These are phyloP conservation scores for Entonaema liquescens DNA, from an alignment of 495 filamentous ascomycete genomes.

Conservation along the genomic window DNA sequence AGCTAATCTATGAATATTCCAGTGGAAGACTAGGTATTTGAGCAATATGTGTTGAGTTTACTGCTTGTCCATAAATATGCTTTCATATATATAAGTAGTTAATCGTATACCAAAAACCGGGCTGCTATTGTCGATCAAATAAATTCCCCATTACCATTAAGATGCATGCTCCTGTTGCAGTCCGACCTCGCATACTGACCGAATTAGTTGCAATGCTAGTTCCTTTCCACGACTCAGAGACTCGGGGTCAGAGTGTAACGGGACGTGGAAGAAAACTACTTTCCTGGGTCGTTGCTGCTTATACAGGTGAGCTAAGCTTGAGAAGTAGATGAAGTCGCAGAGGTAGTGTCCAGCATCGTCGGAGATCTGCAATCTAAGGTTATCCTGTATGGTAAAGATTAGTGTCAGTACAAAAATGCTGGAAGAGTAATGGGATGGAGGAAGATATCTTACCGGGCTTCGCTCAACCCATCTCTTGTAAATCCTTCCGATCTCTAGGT, in stretches of 20 bases:
- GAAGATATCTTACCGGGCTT: constrained; percentile 46
- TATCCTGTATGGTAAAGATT: constrained; percentile 33
- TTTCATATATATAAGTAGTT: background rate
- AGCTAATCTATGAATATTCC: too few species aligned
- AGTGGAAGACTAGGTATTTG: too few species aligned
- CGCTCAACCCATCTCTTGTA: constrained; percentile 62
- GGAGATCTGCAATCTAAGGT: constrained; percentile 68
- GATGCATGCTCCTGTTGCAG: constrained; percentile 21
- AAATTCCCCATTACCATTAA: background rate
- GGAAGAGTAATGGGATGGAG: constrained; percentile 2
- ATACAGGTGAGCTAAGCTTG: constrained; percentile 67
- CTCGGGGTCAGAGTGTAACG: constrained; percentile 63
- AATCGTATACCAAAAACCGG: background rate
- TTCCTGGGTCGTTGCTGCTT: constrained; percentile 61
- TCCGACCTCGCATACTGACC: constrained; percentile 65
- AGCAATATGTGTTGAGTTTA: background rate
- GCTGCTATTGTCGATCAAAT: background rate
- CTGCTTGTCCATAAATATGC: too few species aligned
- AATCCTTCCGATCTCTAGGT: constrained; percentile 63
- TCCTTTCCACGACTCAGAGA: constrained; percentile 67
- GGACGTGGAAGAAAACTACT: constrained; percentile 83
- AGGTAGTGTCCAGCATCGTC: constrained; percentile 82
- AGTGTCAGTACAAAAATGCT: constrained; percentile 1
- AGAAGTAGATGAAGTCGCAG: constrained; percentile 89
- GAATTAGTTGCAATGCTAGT: constrained; percentile 73